phyloP scores from a whole-genome alignment of 2,329 filamentous ascomycete genomes.

The Stachybotrys chlorohalonatus region DNA sequence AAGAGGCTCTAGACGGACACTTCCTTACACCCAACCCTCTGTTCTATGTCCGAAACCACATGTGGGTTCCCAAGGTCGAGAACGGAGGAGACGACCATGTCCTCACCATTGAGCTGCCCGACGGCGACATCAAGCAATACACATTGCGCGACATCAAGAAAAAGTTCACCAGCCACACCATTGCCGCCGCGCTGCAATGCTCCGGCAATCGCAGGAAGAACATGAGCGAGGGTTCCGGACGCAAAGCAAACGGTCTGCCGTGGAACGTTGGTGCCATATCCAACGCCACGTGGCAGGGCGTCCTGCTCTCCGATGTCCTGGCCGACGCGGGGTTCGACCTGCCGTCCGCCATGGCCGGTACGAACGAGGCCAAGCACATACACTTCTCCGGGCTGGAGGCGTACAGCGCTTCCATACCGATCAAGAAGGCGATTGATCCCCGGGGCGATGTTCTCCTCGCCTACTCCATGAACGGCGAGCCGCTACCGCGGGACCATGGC shows the following conservation, averaged over 20 bases:
- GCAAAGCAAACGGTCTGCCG: constrained; percentile 46
- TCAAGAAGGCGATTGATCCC: constrained; percentile 48
- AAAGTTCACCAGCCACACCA: constrained; percentile 38
- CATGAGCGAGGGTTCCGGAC: constrained; percentile 40
- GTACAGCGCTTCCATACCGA: constrained; percentile 52
- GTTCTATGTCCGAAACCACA: constrained; percentile 54
- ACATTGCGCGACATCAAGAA: constrained; percentile 43
- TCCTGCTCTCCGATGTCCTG: constrained; percentile 45
- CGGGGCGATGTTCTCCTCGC: constrained; percentile 57
- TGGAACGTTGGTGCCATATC: constrained; percentile 53
- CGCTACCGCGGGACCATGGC: constrained; percentile 56
- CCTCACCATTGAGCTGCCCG: constrained; percentile 45
- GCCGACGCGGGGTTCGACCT: constrained; percentile 44
- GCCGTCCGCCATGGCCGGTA: constrained; percentile 22
- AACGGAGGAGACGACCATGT: constrained; percentile 28
- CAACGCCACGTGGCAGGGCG: constrained; percentile 50
- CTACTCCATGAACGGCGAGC: constrained; percentile 57
- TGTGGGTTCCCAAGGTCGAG: constrained; percentile 48
- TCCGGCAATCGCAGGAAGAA: constrained; percentile 50
- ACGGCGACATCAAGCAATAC: constrained; percentile 43
- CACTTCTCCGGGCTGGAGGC: constrained; percentile 52
- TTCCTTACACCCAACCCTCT: constrained; percentile 47
- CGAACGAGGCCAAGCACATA: constrained; percentile 37
- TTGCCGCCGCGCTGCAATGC: constrained; percentile 50
- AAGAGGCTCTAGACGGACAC: constrained; percentile 31